Evolutionary conservation across 495 filamentous ascomycete genomes (phyloP).

Genomic region (Lasiosphaeris hirsuta): DNA sequence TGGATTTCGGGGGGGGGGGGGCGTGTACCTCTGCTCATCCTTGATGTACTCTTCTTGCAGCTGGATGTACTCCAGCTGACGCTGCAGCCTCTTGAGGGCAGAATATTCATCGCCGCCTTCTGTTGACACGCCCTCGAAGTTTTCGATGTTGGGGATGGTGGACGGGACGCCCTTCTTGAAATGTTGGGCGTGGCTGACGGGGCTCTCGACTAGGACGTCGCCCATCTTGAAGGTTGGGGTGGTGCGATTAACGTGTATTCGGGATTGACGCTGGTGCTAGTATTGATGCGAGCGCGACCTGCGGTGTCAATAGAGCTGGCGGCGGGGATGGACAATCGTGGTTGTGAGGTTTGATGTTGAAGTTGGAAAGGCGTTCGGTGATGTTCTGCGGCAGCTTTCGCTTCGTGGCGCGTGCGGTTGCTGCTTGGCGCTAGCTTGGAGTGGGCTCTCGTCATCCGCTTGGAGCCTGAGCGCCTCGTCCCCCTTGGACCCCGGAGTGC

Average conservation of each 20-base stretch:
- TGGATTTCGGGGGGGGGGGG: background rate
- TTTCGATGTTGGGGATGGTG: conserved; percentile 84
- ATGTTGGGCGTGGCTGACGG: conserved; percentile 65
- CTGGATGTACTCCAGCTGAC: conserved; percentile 97
- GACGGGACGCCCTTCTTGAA: conserved; percentile 78
- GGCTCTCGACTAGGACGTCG: conserved; percentile 78
- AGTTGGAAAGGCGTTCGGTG: conserved; percentile 16
- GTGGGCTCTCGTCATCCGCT: conserved; percentile 28
- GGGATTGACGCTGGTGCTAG: background rate
- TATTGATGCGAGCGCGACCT: background rate
- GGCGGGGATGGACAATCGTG: conserved; percentile 1
- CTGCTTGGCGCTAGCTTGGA: conserved; percentile 17
- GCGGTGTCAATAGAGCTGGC: background rate
- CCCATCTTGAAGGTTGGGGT: conserved; percentile 57
- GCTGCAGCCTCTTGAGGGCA: conserved; percentile 88
- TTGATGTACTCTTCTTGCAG: conserved; percentile 99
- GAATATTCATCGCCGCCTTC: conserved; percentile 93
- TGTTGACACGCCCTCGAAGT: conserved; percentile 71
- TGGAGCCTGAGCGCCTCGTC: conserved; percentile 21
- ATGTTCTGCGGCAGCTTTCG: conserved; percentile 28
- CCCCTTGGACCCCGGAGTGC: background rate
- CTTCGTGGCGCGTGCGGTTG: conserved; percentile 27
- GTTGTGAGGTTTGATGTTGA: conserved; percentile 6
- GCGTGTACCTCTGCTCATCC: conserved; percentile 86
- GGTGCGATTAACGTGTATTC: background rate